Evolutionary conservation across 768 basidiomycete genomes (phyloP).

Genomic region (Kwoniella sp.): DNA sequence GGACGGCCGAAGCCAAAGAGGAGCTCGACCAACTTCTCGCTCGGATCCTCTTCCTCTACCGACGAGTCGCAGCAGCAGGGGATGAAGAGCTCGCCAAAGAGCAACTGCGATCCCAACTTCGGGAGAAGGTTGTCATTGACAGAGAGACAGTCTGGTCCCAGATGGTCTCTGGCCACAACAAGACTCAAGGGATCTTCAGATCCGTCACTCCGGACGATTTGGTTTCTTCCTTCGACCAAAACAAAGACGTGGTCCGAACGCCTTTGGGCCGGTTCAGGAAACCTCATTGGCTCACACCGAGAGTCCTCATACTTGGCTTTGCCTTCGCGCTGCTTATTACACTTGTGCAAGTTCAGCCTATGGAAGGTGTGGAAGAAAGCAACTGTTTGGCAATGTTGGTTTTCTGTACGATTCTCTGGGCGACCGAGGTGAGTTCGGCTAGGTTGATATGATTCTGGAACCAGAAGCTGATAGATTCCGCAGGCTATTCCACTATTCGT

Average conservation of each 20-base stretch:
- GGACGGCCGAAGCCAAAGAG: constrained; percentile 67
- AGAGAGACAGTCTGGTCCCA: constrained; percentile 89
- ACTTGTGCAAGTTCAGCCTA: constrained; percentile 59
- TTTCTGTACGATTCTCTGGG: constrained; percentile 93
- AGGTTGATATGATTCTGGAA: neutral
- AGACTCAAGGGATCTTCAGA: constrained; percentile 57
- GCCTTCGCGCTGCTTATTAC: constrained; percentile 66
- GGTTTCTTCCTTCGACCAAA: constrained; percentile 59
- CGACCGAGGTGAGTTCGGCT: constrained; percentile 86
- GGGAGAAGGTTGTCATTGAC: constrained; percentile 89
- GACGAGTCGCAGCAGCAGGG: constrained; percentile 78
- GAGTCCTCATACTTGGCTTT: constrained; percentile 63
- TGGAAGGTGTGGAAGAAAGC: constrained; percentile 73
- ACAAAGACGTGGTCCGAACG: constrained; percentile 61
- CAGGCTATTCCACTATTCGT: constrained; percentile 96
- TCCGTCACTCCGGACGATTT: constrained; percentile 57
- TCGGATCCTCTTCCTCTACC: constrained; percentile 71
- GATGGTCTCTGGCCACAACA: constrained; percentile 67
- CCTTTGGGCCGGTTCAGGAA: constrained; percentile 66
- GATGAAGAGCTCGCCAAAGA: constrained; percentile 71
- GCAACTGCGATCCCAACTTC: constrained; percentile 80
- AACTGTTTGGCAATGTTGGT: constrained; percentile 85
- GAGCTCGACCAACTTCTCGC: constrained; percentile 64
- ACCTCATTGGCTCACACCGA: constrained; percentile 62
- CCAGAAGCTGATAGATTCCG: neutral